These are phyloP conservation scores for Apiotrichum gamsii DNA, from an alignment of 1,284 basidiomycete species.

Conservation along the genomic window DNA sequence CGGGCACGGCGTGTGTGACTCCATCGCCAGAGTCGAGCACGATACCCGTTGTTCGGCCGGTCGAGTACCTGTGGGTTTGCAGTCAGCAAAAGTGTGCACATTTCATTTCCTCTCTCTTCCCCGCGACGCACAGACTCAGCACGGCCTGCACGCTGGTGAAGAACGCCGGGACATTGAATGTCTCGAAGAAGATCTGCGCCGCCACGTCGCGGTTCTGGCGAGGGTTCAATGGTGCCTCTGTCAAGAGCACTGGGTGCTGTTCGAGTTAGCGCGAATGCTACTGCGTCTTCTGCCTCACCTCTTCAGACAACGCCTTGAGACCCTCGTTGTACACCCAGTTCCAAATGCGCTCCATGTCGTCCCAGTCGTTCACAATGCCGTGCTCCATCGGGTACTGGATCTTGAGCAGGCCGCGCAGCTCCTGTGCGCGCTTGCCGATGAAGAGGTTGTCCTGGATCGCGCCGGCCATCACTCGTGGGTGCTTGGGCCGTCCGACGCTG, in stretches of 20 bases:
- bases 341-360: conserved; percentile 99
- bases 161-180: conserved; percentile 97
- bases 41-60: conserved; percentile 97
- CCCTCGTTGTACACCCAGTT: conserved; percentile 93
- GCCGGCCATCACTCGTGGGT: conserved; percentile 93
- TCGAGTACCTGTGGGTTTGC: conserved; percentile 72
- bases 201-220: conserved; percentile 88
- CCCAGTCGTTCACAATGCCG: conserved; percentile 85
- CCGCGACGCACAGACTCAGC: conserved; percentile 78
- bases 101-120: no score
- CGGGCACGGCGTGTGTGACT: conserved; percentile 97
- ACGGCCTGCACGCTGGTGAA: conserved; percentile 98
- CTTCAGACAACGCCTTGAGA: conserved; percentile 86
- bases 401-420: conserved; percentile 85
- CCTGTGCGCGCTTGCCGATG: conserved; percentile 88
- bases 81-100: not conserved
- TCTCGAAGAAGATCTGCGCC: conserved; percentile 97
- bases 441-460: conserved; percentile 63
- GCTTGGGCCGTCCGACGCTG: conserved; percentile 91
- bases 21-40: conserved; percentile 98
- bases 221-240: conserved; percentile 92
- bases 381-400: conserved; percentile 99
- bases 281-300: conserved; percentile 54
- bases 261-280: no score
- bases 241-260: conserved; percentile 91